A percentile compares a stretch with the other conserved stretches of the same genome.
phyloP scores from a whole-genome alignment of 345 rosid species.

The Noccaea caerulescens region DNA sequence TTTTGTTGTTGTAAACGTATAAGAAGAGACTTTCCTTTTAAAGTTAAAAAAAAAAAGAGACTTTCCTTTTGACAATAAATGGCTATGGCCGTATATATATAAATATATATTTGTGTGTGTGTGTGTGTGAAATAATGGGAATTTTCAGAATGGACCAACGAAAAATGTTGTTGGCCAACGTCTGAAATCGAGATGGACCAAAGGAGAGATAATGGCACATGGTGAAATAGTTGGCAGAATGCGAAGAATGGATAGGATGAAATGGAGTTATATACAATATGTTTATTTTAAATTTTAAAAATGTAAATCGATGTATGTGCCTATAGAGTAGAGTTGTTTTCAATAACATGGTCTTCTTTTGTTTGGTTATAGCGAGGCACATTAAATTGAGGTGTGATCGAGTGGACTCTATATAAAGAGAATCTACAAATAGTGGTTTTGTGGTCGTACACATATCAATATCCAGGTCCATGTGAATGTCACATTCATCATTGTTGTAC shows the following conservation, averaged over 20 bases:
- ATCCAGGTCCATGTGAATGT: slow-evolving; percentile 44
- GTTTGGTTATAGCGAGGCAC: slow-evolving; percentile 43
- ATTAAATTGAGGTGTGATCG: slow-evolving; percentile 29
- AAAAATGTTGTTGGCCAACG: slow-evolving; percentile 40
- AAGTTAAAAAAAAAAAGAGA: no score
- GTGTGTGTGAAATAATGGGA: slow-evolving; percentile 7
- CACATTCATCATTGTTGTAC: slow-evolving; percentile 40
- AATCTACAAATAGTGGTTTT: slow-evolving; percentile 44
- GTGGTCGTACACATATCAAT: slow-evolving; percentile 35
- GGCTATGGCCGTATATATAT: neutral
- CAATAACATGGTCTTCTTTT: slow-evolving; percentile 46
- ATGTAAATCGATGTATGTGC: neutral
- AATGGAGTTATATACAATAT: slow-evolving; percentile 15
- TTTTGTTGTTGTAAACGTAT: no score
- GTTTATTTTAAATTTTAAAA: neutral
- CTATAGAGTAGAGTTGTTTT: slow-evolving; percentile 36
- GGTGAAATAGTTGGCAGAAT: slow-evolving; percentile 38
- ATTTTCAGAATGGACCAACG: slow-evolving; percentile 18
- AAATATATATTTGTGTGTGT: no score
- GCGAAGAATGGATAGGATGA: slow-evolving; percentile 41
- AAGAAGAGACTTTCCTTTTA: no score
- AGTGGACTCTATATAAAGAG: slow-evolving; percentile 35
- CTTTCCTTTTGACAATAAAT: neutral
- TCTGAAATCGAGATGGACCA: slow-evolving; percentile 38
- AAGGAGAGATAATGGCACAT: slow-evolving; percentile 38